Evolutionary conservation across 2,329 filamentous ascomycete species (phyloP).

Genomic region (Furcasterigmium furcatum): DNA sequence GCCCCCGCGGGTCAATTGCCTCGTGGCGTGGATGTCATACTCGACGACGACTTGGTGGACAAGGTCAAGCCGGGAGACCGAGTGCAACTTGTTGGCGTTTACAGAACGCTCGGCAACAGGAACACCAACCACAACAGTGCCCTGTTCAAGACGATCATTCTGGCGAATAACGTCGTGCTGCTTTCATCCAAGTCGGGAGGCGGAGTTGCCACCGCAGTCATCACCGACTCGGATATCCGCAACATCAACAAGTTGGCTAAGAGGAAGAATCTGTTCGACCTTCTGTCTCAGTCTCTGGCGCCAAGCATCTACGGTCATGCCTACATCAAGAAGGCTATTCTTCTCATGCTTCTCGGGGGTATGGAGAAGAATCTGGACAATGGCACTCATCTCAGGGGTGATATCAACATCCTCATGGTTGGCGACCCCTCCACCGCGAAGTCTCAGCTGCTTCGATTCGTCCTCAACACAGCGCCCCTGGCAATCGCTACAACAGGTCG

Average conservation of each 20-base stretch:
- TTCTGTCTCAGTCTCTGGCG: slow-evolving; percentile 89
- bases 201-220: slow-evolving; percentile 84
- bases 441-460: slow-evolving; percentile 95
- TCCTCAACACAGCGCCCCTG: slow-evolving; percentile 92
- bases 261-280: slow-evolving; percentile 87
- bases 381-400: slow-evolving; percentile 93
- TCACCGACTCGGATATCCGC: slow-evolving; percentile 94
- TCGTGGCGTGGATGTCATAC: slow-evolving; percentile 89
- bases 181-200: slow-evolving; percentile 95
- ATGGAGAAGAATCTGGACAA: slow-evolving; percentile 99
- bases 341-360: slow-evolving; percentile 91
- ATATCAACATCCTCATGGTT: slow-evolving; percentile 99
- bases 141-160: slow-evolving; percentile 88
- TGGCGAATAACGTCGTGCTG: slow-evolving; percentile 93
- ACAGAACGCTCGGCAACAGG: slow-evolving; percentile 88
- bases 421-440: slow-evolving; percentile 98
- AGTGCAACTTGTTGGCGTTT: slow-evolving; percentile 95
- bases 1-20: slow-evolving; percentile 94
- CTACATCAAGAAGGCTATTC: slow-evolving; percentile 95
- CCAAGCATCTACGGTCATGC: slow-evolving; percentile 97
- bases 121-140: slow-evolving; percentile 89
- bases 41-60: slow-evolving; percentile 96
- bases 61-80: slow-evolving; percentile 92
- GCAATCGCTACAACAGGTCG: slow-evolving; percentile 97
- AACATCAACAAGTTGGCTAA: slow-evolving; percentile 99